Conservation (phyloP, 805 yeast species). For the Starmerella kuoi region DNA sequence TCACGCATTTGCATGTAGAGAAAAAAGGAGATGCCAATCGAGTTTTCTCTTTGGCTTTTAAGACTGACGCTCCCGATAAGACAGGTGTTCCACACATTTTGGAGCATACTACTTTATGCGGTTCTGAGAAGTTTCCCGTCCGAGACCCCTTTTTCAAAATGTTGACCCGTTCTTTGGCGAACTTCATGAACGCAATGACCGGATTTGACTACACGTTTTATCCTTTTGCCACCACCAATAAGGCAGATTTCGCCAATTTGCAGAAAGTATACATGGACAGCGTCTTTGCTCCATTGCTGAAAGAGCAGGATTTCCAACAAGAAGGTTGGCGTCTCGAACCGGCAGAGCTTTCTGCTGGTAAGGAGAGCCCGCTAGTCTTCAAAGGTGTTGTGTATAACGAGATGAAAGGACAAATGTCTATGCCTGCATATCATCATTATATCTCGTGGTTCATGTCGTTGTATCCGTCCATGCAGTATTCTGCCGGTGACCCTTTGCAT, state of each 20-base stretch:
- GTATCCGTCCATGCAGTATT: conserved; percentile 73
- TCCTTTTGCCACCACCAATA: conserved; percentile 91
- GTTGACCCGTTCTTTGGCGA: conserved; percentile 87
- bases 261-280: conserved; percentile 82
- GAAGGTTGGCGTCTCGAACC: conserved; percentile 97
- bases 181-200: conserved; percentile 98
- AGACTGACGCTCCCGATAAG: conserved; percentile 88
- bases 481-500: conserved; percentile 85
- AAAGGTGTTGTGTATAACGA: conserved; percentile 97
- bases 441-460: conserved; percentile 70
- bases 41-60: conserved; percentile 79
- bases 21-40: conserved; percentile 74
- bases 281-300: conserved; percentile 67
- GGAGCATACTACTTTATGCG: conserved; percentile 94
- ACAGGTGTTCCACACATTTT: conserved; percentile 94
- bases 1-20: conserved; percentile 65
- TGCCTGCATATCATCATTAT: conserved; percentile 74
- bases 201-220: conserved; percentile 92
- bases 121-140: conserved; percentile 81
- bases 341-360: conserved; percentile 34
- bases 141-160: conserved; percentile 96
- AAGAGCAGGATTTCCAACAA: conserved; percentile 73
- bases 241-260: conserved; percentile 65
- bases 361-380: conserved; percentile 42
- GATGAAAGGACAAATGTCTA: conserved; percentile 95